These are phyloP conservation scores for Xylaria longipes DNA, from an alignment of 495 filamentous ascomycete species.

Conservation along the genomic window DNA sequence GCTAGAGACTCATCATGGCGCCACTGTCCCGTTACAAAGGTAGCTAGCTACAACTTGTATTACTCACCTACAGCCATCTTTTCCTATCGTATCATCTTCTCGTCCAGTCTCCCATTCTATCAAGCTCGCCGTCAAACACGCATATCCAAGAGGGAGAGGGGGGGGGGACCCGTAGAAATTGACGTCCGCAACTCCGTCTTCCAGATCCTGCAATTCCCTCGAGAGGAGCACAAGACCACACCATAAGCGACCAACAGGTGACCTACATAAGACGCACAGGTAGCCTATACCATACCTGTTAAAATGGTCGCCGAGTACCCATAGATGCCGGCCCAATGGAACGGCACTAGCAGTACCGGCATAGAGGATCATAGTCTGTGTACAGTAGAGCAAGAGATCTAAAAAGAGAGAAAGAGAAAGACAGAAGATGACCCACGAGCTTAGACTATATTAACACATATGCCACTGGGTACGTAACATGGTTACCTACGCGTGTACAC, in stretches of 20 bases:
- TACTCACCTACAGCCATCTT: neutral
- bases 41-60: neutral
- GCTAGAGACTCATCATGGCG: no score
- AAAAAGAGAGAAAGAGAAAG: neutral
- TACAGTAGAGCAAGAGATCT: neutral
- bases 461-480: neutral
- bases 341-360: conserved; percentile 14
- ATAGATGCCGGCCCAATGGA: conserved; percentile 8
- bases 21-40: conserved; percentile 3
- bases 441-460: neutral
- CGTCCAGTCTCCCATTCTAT: neutral
- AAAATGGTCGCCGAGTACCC: conserved; percentile 23
- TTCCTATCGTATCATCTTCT: neutral
- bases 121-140: neutral
- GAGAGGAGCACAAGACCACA: conserved; percentile 12
- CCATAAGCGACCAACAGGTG: conserved; percentile 22
- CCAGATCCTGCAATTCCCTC: neutral
- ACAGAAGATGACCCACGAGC: neutral
- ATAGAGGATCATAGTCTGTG: conserved; percentile 13
- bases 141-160: neutral
- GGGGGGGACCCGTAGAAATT: neutral
- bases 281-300: conserved; percentile 3
- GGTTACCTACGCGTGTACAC: neutral
- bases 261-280: conserved; percentile 20
- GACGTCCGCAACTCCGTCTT: conserved; percentile 2